Evolutionary conservation across 306 rosid species (phyloP).

Genomic region (Cicer pinnatifidum): DNA sequence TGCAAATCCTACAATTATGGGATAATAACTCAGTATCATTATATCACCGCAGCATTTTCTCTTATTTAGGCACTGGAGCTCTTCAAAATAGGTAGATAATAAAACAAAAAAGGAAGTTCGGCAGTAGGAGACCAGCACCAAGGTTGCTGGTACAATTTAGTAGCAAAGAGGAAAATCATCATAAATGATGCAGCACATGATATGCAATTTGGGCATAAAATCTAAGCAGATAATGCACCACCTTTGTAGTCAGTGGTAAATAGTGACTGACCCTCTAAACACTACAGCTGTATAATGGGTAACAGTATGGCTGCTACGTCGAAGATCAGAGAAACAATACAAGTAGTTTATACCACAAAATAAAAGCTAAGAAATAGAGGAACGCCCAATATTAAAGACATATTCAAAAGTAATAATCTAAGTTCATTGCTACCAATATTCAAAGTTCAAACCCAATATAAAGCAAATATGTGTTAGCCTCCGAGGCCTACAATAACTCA

Average conservation of each 20-base stretch:
- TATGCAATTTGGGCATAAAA: not conserved
- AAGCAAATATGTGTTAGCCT: not conserved
- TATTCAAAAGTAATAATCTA: not conserved
- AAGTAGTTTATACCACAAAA: not conserved
- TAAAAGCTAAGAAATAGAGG: not conserved
- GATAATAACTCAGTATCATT: conserved; percentile 2
- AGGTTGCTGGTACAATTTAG: not conserved
- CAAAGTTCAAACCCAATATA: not conserved
- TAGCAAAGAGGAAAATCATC: conserved; percentile 18
- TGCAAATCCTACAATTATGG: conserved; percentile 11
- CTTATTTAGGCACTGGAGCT: conserved; percentile 15
- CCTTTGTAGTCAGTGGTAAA: not conserved
- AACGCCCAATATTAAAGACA: not conserved
- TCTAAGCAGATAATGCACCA: not conserved
- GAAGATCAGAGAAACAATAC: not conserved
- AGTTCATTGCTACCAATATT: not conserved
- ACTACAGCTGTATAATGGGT: not conserved
- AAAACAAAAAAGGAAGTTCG: conserved; percentile 8
- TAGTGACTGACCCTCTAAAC: not conserved
- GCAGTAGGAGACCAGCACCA: conserved; percentile 20
- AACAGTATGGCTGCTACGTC: not conserved
- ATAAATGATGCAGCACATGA: conserved; percentile 17
- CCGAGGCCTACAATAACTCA: not conserved
- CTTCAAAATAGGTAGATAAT: conserved; percentile 12
- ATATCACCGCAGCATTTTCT: conserved; percentile 1